Evolutionary conservation across 2,329 filamentous ascomycete species (phyloP), one percentile per base, ranked within the genome.

Genomic region (Diplodia scrobiculata): DNA sequence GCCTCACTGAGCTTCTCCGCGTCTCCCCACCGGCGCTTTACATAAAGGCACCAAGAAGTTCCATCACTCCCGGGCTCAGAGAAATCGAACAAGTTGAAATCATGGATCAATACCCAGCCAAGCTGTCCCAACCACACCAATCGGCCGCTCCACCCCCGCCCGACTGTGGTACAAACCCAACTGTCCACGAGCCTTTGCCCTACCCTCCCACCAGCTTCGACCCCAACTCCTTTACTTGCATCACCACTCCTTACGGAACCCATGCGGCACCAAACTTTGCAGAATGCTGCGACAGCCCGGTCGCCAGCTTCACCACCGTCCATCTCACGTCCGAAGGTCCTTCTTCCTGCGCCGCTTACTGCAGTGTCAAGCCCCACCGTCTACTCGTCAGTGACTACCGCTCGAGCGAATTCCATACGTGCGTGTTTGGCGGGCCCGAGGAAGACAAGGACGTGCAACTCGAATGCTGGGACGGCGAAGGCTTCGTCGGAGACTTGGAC

Each of bases 271-370:
- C 55, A 3, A 47, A 47, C 17, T 60, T 60, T 17, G 55, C 55
- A 14, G 14, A 47, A 25, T 60, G 55, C 27, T 60, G 55, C 38
- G 55, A 60, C 55, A 60, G 55, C 25, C 55, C 38, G 3, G 55
- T 60, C 38, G 9, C 11, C 9, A 60, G 48, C 38, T 48, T 60
- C 38, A 60, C 55, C 13, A 32, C 38, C 6, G 55, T 60, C 3
- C 55, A 48, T 13, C 55, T 60, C 38, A 60, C 55, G 13, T 60
- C 55, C 17, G 55, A 60, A 21, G 55, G 55, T 5, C 55, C 55
- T 14, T 60, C 55, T 4, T 47, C 55, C 38, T 60, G 55, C 55
- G 55, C 55, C n/a, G 55, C 55, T 11, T 60, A 48, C 38, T 60
- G 55, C 55, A 60, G 25, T 25, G 38, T 60, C 17, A 19, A 60